These are phyloP conservation scores for Protostelium mycophagum DNA, from an alignment of 78 protist species.

Conservation along the genomic window DNA sequence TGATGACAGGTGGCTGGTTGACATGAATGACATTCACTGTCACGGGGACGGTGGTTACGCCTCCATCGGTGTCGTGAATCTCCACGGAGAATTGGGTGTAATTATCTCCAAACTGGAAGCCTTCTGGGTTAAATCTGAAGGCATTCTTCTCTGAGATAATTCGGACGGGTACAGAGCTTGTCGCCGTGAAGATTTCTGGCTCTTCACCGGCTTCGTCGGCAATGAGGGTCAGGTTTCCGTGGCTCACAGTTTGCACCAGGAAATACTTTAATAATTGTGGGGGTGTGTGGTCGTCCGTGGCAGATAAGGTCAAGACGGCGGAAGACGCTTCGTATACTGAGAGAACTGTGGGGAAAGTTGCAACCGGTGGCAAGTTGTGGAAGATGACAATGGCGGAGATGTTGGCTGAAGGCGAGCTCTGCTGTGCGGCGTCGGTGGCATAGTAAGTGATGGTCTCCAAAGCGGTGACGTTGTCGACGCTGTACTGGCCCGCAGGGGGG, in stretches of 20 bases:
- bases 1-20: slow-evolving; percentile 24
- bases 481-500: not conserved
- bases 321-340: not conserved
- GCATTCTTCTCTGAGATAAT: not conserved
- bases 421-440: not conserved
- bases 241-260: not conserved
- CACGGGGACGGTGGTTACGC: not conserved
- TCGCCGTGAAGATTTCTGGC: not conserved
- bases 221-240: not conserved
- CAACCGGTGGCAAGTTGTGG: not conserved
- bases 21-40: slow-evolving; percentile 40
- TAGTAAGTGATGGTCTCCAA: not conserved
- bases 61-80: not conserved
- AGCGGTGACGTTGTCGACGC: not conserved
- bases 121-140: not conserved
- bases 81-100: not conserved
- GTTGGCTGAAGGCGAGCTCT: not conserved
- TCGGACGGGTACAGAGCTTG: not conserved
- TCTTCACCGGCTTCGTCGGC: not conserved
- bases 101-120: not conserved
- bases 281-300: not conserved
- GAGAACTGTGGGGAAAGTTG: not conserved
- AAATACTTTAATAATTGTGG: not conserved
- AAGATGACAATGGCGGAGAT: not conserved
- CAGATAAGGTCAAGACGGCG: not conserved